Evolutionary conservation across 306 rosid genomes (phyloP), one percentile per base, ranked within the genome.

Genomic region (Alnus glutinosa): DNA sequence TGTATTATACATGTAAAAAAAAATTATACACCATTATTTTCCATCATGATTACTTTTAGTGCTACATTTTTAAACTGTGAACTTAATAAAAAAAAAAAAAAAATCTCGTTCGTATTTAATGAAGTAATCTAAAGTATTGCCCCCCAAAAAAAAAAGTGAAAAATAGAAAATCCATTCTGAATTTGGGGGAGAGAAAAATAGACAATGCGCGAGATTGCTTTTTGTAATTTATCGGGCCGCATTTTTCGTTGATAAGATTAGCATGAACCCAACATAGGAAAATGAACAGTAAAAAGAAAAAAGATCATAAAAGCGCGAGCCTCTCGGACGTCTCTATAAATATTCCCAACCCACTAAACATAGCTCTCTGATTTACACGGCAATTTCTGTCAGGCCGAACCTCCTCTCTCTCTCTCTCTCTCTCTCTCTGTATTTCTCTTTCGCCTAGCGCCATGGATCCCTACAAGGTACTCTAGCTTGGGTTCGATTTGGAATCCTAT

Each of bases 401-500:
- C 47, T 12, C 58, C 77, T 37, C 36, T 23, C 71, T 59, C 34
- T 51, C 85, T 75, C 81, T 49, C 77, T 37, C 36, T 23, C 71
- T 59, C 34, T 51, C 85, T 75, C 81, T 49, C 52, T 7, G 49
- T 9, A 46, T 70, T 59, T n/a, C 16, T 49, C 67, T 57, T 3
- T 36, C 10, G 8, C 32, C 28, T 23, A 6, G 28, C 14, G 44
- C 79, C 84, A 93, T 93, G 98, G 97, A 93, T 89, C 98, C 98
- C 58, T 91, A 86, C 97, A 90, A 87, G 98, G 97, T 91, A 84
- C 75, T 1, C 9, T 23, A 2, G 44, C 36, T 7, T 58, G 2
- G 49, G 5, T 1, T 73, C 15, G 0, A 19, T 16, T 19, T 75
- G 11, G 46, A 50, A 72, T 61, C 11, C 71, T 70, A 1, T 55